Conservation (phyloP, 768 basidiomycete genomes). For the Hemileccinum rubropunctum region DNA sequence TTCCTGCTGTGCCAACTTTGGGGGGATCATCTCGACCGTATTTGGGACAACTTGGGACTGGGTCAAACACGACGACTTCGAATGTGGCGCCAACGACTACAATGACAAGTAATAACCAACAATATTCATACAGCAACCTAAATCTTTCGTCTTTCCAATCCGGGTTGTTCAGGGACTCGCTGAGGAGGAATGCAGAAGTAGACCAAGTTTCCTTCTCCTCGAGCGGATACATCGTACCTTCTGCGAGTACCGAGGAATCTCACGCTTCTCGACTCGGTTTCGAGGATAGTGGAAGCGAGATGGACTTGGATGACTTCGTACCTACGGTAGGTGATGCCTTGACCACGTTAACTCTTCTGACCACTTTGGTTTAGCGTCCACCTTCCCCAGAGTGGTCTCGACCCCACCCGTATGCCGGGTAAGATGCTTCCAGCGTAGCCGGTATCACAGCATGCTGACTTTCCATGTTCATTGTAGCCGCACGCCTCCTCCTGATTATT, state of each 20-base stretch:
- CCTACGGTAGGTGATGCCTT: conserved; percentile 9
- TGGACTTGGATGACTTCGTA: conserved; percentile 24
- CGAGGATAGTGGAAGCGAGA: conserved; percentile 28
- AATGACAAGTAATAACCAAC: conserved; percentile 11
- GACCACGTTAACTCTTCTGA: conserved; percentile 3
- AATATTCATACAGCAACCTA: conserved; percentile 30
- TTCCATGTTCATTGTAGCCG: conserved; percentile 6
- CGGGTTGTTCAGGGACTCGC: conserved; percentile 32
- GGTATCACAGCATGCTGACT: conserved; percentile 1
- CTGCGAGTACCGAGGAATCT: conserved; percentile 8
- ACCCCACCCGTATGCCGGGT: conserved; percentile 27
- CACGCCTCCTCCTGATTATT: conserved; percentile 24
- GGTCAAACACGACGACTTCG: background rate
- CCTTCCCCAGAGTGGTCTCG: conserved; percentile 26
- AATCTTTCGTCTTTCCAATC: conserved; percentile 32
- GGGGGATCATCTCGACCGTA: conserved; percentile 2
- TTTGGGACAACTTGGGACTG: conserved; percentile 9
- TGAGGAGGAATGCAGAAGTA: conserved; percentile 26
- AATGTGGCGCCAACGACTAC: background rate
- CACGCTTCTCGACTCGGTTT: conserved; percentile 8
- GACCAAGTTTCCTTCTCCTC: conserved; percentile 17
- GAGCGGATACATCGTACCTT: conserved; percentile 3
- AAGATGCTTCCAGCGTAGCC: background rate
- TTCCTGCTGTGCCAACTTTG: background rate
- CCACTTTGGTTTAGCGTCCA: conserved; percentile 16